A percentile compares a stretch with the other conserved stretches of the same genome.
phyloP scores from a whole-genome alignment of 2,329 filamentous ascomycete genomes.

The Exophiala oligosperma region DNA sequence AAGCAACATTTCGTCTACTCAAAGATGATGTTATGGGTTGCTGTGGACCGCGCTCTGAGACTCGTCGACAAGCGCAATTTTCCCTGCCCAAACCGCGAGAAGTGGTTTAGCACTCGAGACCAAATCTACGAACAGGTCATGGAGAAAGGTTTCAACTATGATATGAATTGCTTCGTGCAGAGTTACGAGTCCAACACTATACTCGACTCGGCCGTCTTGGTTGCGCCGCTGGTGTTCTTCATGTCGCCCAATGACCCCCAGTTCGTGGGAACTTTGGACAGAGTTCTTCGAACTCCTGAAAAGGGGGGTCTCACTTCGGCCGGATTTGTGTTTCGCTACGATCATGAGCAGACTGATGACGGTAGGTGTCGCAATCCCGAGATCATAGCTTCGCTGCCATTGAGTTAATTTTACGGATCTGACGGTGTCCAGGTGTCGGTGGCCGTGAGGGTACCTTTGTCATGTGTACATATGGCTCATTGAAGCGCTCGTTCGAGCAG shows the following conservation, averaged over 20 bases:
- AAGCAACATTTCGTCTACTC: slow-evolving; percentile 79
- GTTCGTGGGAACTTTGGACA: slow-evolving; percentile 70
- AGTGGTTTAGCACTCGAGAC: slow-evolving; percentile 68
- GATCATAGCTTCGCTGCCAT: background rate
- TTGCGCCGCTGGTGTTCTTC: slow-evolving; percentile 78
- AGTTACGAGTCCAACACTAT: slow-evolving; percentile 71
- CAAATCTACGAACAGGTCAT: slow-evolving; percentile 73
- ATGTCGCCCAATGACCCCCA: slow-evolving; percentile 74
- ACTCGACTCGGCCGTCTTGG: slow-evolving; percentile 72
- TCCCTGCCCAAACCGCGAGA: slow-evolving; percentile 67
- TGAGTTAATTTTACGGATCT: slow-evolving; percentile 8
- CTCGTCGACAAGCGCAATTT: slow-evolving; percentile 74
- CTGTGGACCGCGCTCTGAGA: slow-evolving; percentile 72
- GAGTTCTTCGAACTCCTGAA: slow-evolving; percentile 70
- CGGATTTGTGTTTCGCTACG: slow-evolving; percentile 73
- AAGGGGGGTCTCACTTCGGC: slow-evolving; percentile 74
- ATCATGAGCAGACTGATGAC: slow-evolving; percentile 67
- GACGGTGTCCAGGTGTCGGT: slow-evolving; percentile 60
- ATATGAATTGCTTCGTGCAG: slow-evolving; percentile 70
- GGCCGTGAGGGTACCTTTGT: slow-evolving; percentile 74
- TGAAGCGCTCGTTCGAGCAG: slow-evolving; percentile 66
- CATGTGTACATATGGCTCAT: slow-evolving; percentile 83
- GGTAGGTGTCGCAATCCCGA: slow-evolving; percentile 46
- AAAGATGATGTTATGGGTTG: slow-evolving; percentile 83
- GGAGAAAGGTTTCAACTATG: slow-evolving; percentile 72